Evolutionary conservation across 495 filamentous ascomycete genomes (phyloP).

Genomic region (Clohesyomyces aquaticus): DNA sequence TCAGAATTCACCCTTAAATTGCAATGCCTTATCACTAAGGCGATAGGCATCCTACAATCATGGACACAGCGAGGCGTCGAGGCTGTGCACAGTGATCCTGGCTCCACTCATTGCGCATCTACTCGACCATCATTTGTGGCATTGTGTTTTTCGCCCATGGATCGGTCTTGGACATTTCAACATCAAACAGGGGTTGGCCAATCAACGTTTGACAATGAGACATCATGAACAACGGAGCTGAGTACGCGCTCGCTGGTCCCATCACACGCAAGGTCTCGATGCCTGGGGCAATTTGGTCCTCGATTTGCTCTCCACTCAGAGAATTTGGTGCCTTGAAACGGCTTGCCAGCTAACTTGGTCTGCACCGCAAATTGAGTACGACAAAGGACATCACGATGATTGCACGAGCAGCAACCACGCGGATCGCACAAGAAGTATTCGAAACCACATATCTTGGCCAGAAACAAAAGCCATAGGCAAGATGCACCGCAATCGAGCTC

Average conservation of each 20-base stretch:
- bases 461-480: not conserved
- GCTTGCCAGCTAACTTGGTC: not conserved
- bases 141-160: not conserved
- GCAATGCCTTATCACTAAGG: constrained; percentile 17
- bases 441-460: not conserved
- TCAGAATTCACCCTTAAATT: constrained; percentile 21
- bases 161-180: not conserved
- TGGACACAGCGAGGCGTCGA: not conserved
- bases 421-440: not conserved
- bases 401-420: not conserved
- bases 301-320: not conserved
- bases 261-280: not conserved
- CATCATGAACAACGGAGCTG: not conserved
- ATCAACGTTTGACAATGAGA: too few species aligned
- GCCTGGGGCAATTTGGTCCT: not conserved
- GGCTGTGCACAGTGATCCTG: not conserved
- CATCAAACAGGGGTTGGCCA: not conserved
- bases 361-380: not conserved
- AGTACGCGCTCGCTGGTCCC: not conserved
- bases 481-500: not conserved
- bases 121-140: not conserved
- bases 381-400: not conserved
- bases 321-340: not conserved
- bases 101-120: not conserved
- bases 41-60: not conserved